A percentile compares a stretch with the other conserved stretches of the same genome.
These are phyloP conservation scores for Bruguiera gymnorhiza DNA, from an alignment of 345 rosid species.

Conservation along the genomic window DNA sequence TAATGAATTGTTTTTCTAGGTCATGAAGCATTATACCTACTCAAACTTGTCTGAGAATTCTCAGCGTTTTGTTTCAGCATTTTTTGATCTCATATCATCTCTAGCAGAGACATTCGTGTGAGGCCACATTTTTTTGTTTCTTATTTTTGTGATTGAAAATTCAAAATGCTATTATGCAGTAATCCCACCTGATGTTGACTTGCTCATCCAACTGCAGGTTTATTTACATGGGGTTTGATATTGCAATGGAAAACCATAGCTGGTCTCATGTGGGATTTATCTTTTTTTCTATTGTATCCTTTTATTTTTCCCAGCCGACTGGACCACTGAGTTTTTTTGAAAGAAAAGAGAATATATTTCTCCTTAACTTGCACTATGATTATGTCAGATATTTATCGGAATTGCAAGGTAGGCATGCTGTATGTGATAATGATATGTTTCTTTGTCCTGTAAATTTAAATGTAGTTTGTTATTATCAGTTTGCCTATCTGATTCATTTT, in stretches of 20 bases:
- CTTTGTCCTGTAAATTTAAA: not conserved
- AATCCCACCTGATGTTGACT: constrained; percentile 12
- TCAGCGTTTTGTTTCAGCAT: constrained; percentile 83
- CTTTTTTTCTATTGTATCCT: constrained; percentile 98
- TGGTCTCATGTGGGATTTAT: constrained; percentile 97
- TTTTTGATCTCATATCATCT: constrained; percentile 95
- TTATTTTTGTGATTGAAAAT: constrained; percentile 14
- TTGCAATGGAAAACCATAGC: constrained; percentile 97
- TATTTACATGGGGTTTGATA: constrained; percentile 98
- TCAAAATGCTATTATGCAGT: constrained; percentile 8
- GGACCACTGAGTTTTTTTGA: too few relatives aligned
- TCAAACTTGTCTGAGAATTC: constrained; percentile 90
- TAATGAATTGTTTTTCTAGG: constrained; percentile 35
- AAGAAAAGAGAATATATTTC: constrained; percentile 17
- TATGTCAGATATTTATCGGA: constrained; percentile 64
- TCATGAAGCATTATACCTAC: constrained; percentile 93
- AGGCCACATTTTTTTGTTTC: constrained; percentile 19
- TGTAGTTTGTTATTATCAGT: constrained; percentile 1
- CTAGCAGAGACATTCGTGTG: constrained; percentile 96
- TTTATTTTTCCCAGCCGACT: constrained; percentile 6
- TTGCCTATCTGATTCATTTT: not conserved
- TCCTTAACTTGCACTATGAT: constrained; percentile 45
- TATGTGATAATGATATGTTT: constrained; percentile 11
- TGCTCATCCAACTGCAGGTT: constrained; percentile 55
- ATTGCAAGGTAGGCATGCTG: constrained; percentile 66